A percentile compares a stretch with the other conserved stretches of the same genome.
Evolutionary conservation across 1,284 basidiomycete genomes (phyloP).

Genomic region (Porogramme epimiltina): DNA sequence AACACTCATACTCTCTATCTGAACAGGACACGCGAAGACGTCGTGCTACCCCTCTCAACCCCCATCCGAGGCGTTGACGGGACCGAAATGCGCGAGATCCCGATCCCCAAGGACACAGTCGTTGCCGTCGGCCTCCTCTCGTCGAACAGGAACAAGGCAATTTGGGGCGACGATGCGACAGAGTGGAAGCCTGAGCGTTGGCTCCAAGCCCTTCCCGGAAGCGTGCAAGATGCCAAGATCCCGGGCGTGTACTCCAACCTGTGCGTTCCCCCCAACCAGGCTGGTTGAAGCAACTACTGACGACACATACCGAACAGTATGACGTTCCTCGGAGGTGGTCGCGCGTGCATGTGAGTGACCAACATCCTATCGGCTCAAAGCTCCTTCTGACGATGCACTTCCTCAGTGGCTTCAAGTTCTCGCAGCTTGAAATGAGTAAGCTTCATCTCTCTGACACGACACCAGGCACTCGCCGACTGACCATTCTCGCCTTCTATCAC

Average conservation of each 20-base stretch:
- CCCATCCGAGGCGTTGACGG: slow-evolving; percentile 28
- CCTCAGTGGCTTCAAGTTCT: slow-evolving; percentile 20
- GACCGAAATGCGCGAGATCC: slow-evolving; percentile 37
- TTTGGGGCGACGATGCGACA: slow-evolving; percentile 59
- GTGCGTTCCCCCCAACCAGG: background rate
- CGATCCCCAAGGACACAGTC: slow-evolving; percentile 45
- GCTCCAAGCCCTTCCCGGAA: slow-evolving; percentile 23
- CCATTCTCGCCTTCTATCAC: background rate
- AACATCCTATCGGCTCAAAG: background rate
- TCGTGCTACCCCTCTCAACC: slow-evolving; percentile 25
- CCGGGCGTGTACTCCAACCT: slow-evolving; percentile 21
- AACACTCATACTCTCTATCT: background rate
- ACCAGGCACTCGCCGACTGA: background rate
- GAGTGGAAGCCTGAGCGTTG: slow-evolving; percentile 47
- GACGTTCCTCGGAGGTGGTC: slow-evolving; percentile 25
- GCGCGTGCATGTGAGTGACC: slow-evolving; percentile 24
- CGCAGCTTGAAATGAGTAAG: slow-evolving; percentile 24
- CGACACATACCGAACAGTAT: slow-evolving; percentile 16
- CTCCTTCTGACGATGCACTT: background rate
- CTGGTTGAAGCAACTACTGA: background rate
- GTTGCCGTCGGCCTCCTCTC: slow-evolving; percentile 49
- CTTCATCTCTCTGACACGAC: background rate
- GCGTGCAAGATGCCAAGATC: slow-evolving; percentile 17
- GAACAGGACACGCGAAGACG: slow-evolving; percentile 22
- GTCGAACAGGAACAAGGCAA: slow-evolving; percentile 44